phyloP scores from a whole-genome alignment of 805 yeast species.

The Kazachstania africana region DNA sequence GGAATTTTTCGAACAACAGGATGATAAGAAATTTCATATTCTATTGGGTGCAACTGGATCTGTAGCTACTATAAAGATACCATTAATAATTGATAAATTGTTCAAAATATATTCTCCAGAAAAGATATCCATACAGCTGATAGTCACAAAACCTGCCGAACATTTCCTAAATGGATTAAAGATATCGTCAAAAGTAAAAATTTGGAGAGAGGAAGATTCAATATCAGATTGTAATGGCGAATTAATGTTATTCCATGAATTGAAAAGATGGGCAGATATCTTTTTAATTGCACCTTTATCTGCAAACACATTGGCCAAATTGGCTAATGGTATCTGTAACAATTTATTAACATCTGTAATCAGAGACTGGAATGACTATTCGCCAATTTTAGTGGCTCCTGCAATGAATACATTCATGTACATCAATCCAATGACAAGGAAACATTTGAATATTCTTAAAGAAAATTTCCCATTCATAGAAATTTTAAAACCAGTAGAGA shows the following conservation, averaged over 20 bases:
- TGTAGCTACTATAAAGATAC: conserved; percentile 91
- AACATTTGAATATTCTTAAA: conserved; percentile 47
- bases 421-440: conserved; percentile 66
- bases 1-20: conserved; percentile 56
- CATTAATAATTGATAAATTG: conserved; percentile 75
- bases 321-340: conserved; percentile 67
- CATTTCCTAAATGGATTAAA: conserved; percentile 55
- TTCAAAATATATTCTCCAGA: conserved; percentile 66
- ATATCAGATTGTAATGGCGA: conserved; percentile 31
- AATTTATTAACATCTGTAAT: conserved; percentile 63
- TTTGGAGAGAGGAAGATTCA: conserved; percentile 79
- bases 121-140: conserved; percentile 71
- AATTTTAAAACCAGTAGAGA: conserved; percentile 68
- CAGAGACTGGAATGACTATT: conserved; percentile 66
- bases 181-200: conserved; percentile 62
- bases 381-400: conserved; percentile 68
- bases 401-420: conserved; percentile 84
- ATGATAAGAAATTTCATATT: conserved; percentile 79
- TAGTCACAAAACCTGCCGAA: conserved; percentile 66
- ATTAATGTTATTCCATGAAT: conserved; percentile 66
- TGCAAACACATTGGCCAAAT: conserved; percentile 68
- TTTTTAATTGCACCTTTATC: conserved; percentile 66
- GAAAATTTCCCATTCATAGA: conserved; percentile 72
- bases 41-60: conserved; percentile 91
- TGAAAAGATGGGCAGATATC: conserved; percentile 78